Evolutionary conservation across 768 basidiomycete genomes (phyloP).

Genomic region (Dacryopinax primogenitus): DNA sequence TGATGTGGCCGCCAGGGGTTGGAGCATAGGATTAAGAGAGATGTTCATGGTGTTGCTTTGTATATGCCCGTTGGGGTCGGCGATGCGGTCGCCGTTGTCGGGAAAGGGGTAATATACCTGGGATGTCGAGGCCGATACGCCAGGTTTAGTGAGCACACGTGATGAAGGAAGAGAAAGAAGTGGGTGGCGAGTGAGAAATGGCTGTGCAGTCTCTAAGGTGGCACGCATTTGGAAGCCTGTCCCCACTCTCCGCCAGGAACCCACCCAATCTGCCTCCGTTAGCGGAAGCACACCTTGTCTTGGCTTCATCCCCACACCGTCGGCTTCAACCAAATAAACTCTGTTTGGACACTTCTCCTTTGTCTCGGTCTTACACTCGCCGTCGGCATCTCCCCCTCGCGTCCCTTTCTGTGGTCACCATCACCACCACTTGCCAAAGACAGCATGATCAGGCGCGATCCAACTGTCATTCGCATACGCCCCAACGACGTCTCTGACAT

Average conservation of each 20-base stretch:
- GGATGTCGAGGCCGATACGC: constrained; percentile 5
- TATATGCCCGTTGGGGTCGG: neutral
- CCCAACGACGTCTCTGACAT: neutral
- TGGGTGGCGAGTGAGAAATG: neutral
- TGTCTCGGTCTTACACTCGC: too few relatives aligned
- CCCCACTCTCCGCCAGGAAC: too few relatives aligned
- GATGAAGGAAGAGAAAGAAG: neutral
- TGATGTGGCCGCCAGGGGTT: neutral
- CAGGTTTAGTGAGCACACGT: constrained; percentile 1
- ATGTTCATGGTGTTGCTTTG: neutral
- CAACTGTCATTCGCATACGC: constrained; percentile 1
- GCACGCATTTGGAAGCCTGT: too few relatives aligned
- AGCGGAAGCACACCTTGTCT: too few relatives aligned
- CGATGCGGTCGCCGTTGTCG: neutral
- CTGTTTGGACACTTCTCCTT: too few relatives aligned
- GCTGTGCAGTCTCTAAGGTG: constrained; percentile 7
- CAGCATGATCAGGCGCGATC: constrained; percentile 1
- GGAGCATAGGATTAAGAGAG: neutral
- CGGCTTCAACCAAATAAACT: too few relatives aligned
- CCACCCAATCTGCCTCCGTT: too few relatives aligned
- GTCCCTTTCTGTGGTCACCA: neutral
- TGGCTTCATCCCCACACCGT: too few relatives aligned
- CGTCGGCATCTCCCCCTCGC: neutral
- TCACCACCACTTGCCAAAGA: too few relatives aligned
- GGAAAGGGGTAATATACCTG: neutral